phyloP scores from a whole-genome alignment of 805 yeast genomes.

The Wickerhamomyces ciferrii region DNA sequence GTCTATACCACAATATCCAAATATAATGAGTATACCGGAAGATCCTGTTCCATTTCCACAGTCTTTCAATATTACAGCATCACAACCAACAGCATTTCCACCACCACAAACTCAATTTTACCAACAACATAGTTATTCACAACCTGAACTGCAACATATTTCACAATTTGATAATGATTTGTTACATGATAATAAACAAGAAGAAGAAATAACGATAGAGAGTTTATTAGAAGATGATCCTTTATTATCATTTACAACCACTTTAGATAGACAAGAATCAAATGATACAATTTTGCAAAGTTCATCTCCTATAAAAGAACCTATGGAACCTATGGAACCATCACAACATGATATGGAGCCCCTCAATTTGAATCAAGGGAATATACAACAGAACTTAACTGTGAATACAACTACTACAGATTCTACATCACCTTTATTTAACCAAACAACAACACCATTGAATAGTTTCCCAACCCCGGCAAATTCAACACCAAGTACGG shows the following conservation, averaged over 20 bases:
- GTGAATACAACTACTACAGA: neutral
- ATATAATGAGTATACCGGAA: neutral
- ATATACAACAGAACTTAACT: slow-evolving; percentile 1
- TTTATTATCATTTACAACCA: slow-evolving; percentile 17
- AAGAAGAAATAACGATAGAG: slow-evolving; percentile 17
- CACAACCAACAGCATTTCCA: neutral
- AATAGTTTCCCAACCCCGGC: slow-evolving; percentile 10
- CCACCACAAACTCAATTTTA: neutral
- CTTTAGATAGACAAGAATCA: slow-evolving; percentile 21
- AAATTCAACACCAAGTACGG: slow-evolving; percentile 4
- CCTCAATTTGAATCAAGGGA: slow-evolving; percentile 6
- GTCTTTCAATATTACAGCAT: neutral
- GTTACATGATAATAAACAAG: slow-evolving; percentile 4
- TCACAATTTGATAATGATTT: neutral
- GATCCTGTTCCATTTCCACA: neutral
- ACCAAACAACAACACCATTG: neutral
- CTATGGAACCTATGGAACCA: slow-evolving; percentile 5
- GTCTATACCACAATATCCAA: neutral
- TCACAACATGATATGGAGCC: slow-evolving; percentile 14
- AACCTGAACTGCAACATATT: neutral
- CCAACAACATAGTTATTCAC: neutral
- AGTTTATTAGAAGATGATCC: slow-evolving; percentile 23
- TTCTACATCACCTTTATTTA: neutral
- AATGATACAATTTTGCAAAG: slow-evolving; percentile 22
- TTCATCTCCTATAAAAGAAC: slow-evolving; percentile 12